Percentiles rank a stretch among this genome's conserved stretches.
Conservation (phyloP, 805 yeast genomes). For the Ogataea ganodermae region DNA sequence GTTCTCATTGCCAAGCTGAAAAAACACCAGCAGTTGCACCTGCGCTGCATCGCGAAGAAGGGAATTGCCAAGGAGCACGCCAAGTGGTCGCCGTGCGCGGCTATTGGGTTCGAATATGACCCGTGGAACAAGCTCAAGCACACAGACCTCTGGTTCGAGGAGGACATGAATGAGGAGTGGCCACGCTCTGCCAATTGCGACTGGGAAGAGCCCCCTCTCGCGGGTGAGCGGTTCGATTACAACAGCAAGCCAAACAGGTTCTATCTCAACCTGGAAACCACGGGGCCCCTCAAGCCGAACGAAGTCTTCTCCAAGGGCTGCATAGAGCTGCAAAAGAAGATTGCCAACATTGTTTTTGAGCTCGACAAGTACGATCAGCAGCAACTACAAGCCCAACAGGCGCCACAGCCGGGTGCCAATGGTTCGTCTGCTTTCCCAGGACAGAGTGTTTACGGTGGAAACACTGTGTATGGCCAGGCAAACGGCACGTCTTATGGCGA, state of each 20-base stretch:
- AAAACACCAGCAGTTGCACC: slow-evolving; percentile 85
- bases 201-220: slow-evolving; percentile 94
- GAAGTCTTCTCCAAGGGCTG: slow-evolving; percentile 87
- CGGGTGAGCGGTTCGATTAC: slow-evolving; percentile 84
- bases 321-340: slow-evolving; percentile 81
- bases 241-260: slow-evolving; percentile 78
- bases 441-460: slow-evolving; percentile 33
- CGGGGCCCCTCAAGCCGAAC: slow-evolving; percentile 85
- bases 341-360: slow-evolving; percentile 83
- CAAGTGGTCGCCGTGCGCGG: slow-evolving; percentile 97
- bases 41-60: slow-evolving; percentile 94
- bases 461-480: slow-evolving; percentile 27
- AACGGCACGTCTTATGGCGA: slow-evolving; percentile 22
- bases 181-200: slow-evolving; percentile 85
- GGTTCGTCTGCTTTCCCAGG: slow-evolving; percentile 23
- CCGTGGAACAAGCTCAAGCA: slow-evolving; percentile 98
- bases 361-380: slow-evolving; percentile 47
- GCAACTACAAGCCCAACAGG: slow-evolving; percentile 40
- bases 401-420: slow-evolving; percentile 29
- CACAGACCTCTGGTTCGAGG: slow-evolving; percentile 96
- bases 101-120: slow-evolving; percentile 94
- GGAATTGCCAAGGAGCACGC: slow-evolving; percentile 98
- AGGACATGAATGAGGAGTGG: slow-evolving; percentile 88
- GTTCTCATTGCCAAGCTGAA: slow-evolving; percentile 89
- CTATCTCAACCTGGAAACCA: slow-evolving; percentile 89